Evolutionary conservation across 495 filamentous ascomycete species (phyloP), one percentile per base, ranked within the genome.

Genomic region (Darksidea phi): DNA sequence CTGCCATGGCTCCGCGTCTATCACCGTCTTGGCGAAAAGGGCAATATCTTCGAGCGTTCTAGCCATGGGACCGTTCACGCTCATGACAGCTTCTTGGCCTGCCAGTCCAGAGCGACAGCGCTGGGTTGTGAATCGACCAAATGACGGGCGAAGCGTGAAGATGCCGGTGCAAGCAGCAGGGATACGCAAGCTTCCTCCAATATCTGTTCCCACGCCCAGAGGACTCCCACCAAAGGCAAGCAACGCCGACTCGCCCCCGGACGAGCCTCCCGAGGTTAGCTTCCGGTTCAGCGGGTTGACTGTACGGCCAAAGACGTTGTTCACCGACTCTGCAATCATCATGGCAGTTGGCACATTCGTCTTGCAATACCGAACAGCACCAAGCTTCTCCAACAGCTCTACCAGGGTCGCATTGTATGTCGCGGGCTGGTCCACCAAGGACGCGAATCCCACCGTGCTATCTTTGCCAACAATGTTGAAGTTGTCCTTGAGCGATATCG

Each of bases 41-140:
- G 70, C 71, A 15, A 84, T 59, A 67, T 82, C 80, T 2, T 71
- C 71, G 0, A 82, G 67, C 6, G 75, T 77, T n/a, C 72, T 73
- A 0, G 78, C 77, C 59, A 86, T 67, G 0, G 81, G 81, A 0
- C 83, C 83, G 10, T 80, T 81, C 2, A 80, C 76, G 18, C 78
- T 63, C 56, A 81, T 73, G 13, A 86, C 60, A 1, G 74, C 73
- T 34, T 80, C 70, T 17, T 78, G 72, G 10, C 74, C 67, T 26
- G 65, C 66, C 12, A 71, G 47, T 3, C 66, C 66, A 36, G 66
- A 68, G 18, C 56, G 23, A 28, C 60, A 63, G 1, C 66, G 41
- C 15, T 64, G 61, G 3, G 66, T 68, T 8, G 73, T 70, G 8
- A 76, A 68, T 11, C 73, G 50, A 20, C 68, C 64, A 18, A 63